Percentiles rank a stretch among this genome's conserved stretches.
These are phyloP conservation scores for Schwanniomyces vanrijiae DNA, from an alignment of 805 yeast genomes.

Conservation along the genomic window DNA sequence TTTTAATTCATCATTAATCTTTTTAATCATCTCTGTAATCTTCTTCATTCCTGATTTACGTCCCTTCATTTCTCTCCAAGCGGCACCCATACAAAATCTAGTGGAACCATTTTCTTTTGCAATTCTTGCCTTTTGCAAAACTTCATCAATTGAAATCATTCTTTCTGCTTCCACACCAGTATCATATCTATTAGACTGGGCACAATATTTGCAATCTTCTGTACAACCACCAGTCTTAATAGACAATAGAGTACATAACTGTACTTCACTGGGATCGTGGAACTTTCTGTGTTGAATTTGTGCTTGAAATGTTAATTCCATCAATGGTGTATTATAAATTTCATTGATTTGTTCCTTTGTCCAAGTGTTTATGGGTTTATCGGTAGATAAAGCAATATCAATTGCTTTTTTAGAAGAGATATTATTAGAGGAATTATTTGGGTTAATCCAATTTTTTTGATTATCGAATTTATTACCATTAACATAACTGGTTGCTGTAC, in stretches of 20 bases:
- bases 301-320: constrained; percentile 59
- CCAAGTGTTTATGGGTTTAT: constrained; percentile 46
- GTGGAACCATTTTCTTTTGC: constrained; percentile 75
- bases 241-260: constrained; percentile 71
- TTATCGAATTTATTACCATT: neutral
- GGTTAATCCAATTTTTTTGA: neutral
- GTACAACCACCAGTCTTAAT: constrained; percentile 82
- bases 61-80: constrained; percentile 85
- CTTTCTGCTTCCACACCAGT: constrained; percentile 75
- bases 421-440: neutral
- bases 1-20: constrained; percentile 57
- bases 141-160: constrained; percentile 60
- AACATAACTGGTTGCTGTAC: neutral
- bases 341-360: constrained; percentile 56
- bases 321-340: constrained; percentile 65
- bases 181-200: constrained; percentile 67
- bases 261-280: constrained; percentile 70
- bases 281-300: constrained; percentile 64
- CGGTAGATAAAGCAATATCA: constrained; percentile 12
- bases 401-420: constrained; percentile 6
- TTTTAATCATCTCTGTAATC: constrained; percentile 63
- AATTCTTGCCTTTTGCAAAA: constrained; percentile 58
- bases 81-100: constrained; percentile 83
- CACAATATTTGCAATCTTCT: constrained; percentile 80
- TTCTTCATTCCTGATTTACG: constrained; percentile 64